phyloP scores from a whole-genome alignment of 2,329 filamentous ascomycete genomes.

The Ophiostoma australiae region DNA sequence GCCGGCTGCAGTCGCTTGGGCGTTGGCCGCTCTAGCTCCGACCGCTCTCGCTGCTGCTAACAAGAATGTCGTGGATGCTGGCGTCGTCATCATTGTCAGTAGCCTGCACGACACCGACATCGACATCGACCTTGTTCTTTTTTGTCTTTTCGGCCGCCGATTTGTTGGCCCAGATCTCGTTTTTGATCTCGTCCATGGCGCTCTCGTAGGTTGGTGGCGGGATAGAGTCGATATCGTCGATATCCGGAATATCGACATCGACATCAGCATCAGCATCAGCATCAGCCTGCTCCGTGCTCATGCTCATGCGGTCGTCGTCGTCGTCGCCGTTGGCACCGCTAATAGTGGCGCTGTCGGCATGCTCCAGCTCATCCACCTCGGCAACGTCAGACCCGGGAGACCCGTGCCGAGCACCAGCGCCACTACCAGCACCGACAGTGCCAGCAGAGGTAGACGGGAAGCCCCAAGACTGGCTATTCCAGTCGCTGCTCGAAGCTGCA shows the following conservation, averaged over 20 bases:
- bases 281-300: slow-evolving; percentile 12
- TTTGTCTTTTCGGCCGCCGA: slow-evolving; percentile 34
- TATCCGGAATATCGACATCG: not conserved
- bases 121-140: slow-evolving; percentile 33
- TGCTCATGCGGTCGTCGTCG: slow-evolving; percentile 23
- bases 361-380: slow-evolving; percentile 23
- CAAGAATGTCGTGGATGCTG: slow-evolving; percentile 34
- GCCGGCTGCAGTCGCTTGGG: not conserved
- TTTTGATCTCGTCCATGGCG: slow-evolving; percentile 33
- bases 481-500: slow-evolving; percentile 27
- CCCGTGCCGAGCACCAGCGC: not conserved
- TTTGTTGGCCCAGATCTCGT: slow-evolving; percentile 36
- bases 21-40: slow-evolving; percentile 38
- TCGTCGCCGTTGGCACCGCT: not conserved
- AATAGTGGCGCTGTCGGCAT: slow-evolving; percentile 11
- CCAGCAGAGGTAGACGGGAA: slow-evolving; percentile 34
- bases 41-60: slow-evolving; percentile 32
- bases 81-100: slow-evolving; percentile 29
- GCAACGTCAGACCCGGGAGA: slow-evolving; percentile 24
- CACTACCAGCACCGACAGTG: slow-evolving; percentile 15
- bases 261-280: not conserved
- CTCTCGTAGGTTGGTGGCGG: slow-evolving; percentile 30
- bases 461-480: slow-evolving; percentile 40
- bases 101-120: slow-evolving; percentile 30
- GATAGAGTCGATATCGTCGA: slow-evolving; percentile 20